Conservation (phyloP, 2,329 filamentous ascomycete species). For the Paraphoma chrysanthemicola region DNA sequence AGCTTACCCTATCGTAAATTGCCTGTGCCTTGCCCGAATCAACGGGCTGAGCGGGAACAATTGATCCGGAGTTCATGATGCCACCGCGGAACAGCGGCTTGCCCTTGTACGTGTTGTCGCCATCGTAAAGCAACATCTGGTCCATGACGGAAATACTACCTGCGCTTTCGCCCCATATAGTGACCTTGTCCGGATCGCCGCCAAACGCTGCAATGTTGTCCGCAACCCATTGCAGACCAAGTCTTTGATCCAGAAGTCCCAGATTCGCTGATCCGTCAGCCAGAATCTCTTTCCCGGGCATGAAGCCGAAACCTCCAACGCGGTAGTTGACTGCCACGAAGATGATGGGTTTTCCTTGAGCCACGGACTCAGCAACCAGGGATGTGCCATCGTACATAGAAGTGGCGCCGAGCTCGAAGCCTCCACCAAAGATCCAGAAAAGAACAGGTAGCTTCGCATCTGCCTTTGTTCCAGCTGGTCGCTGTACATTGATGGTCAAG, state of each 20-base stretch:
- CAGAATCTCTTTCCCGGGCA: conserved; percentile 72
- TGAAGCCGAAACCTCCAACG: conserved; percentile 75
- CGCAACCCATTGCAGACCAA: conserved; percentile 77
- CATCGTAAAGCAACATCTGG: conserved; percentile 77
- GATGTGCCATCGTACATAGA: conserved; percentile 51
- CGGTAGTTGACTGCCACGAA: conserved; percentile 83
- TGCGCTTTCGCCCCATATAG: conserved; percentile 73
- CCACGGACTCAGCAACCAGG: conserved; percentile 51
- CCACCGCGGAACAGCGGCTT: conserved; percentile 75
- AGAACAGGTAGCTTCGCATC: conserved; percentile 54
- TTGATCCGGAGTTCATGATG: conserved; percentile 68
- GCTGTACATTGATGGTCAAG: conserved; percentile 52
- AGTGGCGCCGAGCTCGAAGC: conserved; percentile 47
- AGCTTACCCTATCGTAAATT: conserved; percentile 57
- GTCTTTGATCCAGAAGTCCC: conserved; percentile 74
- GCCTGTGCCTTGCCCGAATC: conserved; percentile 71
- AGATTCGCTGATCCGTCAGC: conserved; percentile 73
- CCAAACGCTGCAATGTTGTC: conserved; percentile 81
- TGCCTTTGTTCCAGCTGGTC: conserved; percentile 47
- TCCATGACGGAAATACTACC: conserved; percentile 73
- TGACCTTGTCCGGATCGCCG: conserved; percentile 79
- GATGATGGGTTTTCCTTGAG: conserved; percentile 69
- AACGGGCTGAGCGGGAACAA: conserved; percentile 58
- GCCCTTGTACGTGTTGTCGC: conserved; percentile 76
- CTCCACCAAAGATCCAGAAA: conserved; percentile 58